Percentiles rank a stretch among this genome's conserved stretches.
Evolutionary conservation across 2,329 filamentous ascomycete species (phyloP).

Genomic region (Colletotrichum scovillei): DNA sequence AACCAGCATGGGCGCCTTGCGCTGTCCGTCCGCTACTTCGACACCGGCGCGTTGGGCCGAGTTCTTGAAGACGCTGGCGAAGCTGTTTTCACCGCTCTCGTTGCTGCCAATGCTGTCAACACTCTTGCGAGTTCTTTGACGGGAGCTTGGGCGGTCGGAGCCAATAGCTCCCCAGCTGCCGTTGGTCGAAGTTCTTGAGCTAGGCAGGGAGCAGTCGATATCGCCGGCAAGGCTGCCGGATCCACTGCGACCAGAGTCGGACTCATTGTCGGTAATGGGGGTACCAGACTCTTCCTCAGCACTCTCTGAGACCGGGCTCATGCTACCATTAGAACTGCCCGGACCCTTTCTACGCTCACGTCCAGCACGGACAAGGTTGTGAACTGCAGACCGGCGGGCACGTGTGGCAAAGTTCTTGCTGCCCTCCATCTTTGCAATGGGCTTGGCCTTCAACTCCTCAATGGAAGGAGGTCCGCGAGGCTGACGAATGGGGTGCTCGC

Average conservation of each 20-base stretch:
- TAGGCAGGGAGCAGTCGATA: conserved; percentile 74
- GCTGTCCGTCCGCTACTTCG: conserved; percentile 70
- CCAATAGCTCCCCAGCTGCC: conserved; percentile 83
- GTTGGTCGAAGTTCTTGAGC: conserved; percentile 81
- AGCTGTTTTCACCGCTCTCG: conserved; percentile 65
- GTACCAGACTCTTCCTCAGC: conserved; percentile 72
- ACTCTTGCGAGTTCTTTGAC: conserved; percentile 73
- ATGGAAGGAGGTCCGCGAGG: conserved; percentile 91
- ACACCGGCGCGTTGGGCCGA: conserved; percentile 63
- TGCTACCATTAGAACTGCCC: conserved; percentile 78
- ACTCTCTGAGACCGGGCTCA: conserved; percentile 90
- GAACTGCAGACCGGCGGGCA: conserved; percentile 89
- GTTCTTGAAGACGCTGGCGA: conserved; percentile 75
- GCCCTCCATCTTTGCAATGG: conserved; percentile 92
- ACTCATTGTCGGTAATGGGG: conserved; percentile 78
- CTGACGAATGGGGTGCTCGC: conserved; percentile 93
- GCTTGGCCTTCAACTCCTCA: conserved; percentile 90
- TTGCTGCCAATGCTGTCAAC: conserved; percentile 75
- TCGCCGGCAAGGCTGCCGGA: conserved; percentile 86
- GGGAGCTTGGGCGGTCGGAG: conserved; percentile 81
- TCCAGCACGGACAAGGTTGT: conserved; percentile 91
- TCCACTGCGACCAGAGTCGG: conserved; percentile 76
- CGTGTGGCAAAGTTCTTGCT: conserved; percentile 98
- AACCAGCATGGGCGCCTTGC: conserved; percentile 87
- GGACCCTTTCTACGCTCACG: conserved; percentile 86